A percentile compares a stretch with the other conserved stretches of the same genome.
These are phyloP conservation scores for Cystobasidium onofrii DNA, from an alignment of 768 basidiomycete genomes.

Conservation along the genomic window DNA sequence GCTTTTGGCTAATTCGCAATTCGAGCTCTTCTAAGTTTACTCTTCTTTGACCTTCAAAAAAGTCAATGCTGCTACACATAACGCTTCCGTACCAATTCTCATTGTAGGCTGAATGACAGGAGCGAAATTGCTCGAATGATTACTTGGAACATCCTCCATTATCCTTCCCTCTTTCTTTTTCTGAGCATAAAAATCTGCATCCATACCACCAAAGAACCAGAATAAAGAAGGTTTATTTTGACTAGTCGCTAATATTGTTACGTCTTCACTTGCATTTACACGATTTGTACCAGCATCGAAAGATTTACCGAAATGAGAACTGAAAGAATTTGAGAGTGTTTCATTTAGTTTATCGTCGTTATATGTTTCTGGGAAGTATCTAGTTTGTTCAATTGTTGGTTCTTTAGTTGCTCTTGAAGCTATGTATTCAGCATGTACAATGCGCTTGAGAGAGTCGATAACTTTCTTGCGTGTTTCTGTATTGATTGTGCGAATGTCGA, in stretches of 20 bases:
- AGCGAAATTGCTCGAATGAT: neutral
- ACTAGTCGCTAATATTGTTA: neutral
- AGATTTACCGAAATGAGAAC: neutral
- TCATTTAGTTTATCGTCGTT: neutral
- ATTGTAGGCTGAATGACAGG: slow-evolving; percentile 5
- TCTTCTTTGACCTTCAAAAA: neutral
- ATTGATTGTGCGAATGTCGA: slow-evolving; percentile 4
- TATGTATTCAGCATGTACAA: neutral
- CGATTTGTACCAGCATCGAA: neutral
- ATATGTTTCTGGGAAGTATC: slow-evolving; percentile 4
- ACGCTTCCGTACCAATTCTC: neutral
- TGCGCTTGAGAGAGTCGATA: neutral
- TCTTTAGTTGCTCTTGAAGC: slow-evolving; percentile 6
- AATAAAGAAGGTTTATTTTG: slow-evolving; percentile 16
- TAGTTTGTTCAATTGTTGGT: slow-evolving; percentile 8
- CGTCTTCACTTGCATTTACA: neutral
- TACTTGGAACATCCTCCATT: neutral
- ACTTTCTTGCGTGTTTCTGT: neutral
- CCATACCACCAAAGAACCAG: slow-evolving; percentile 10
- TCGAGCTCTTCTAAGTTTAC: neutral
- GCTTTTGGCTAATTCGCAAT: too few relatives aligned
- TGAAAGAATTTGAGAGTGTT: neutral
- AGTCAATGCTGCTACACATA: slow-evolving; percentile 5
- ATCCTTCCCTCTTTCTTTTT: neutral
- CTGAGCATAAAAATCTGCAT: neutral